Base-by-base conservation (phyloP, 1,284 basidiomycete species). In the Salmacisia buchloeana region DNA sequence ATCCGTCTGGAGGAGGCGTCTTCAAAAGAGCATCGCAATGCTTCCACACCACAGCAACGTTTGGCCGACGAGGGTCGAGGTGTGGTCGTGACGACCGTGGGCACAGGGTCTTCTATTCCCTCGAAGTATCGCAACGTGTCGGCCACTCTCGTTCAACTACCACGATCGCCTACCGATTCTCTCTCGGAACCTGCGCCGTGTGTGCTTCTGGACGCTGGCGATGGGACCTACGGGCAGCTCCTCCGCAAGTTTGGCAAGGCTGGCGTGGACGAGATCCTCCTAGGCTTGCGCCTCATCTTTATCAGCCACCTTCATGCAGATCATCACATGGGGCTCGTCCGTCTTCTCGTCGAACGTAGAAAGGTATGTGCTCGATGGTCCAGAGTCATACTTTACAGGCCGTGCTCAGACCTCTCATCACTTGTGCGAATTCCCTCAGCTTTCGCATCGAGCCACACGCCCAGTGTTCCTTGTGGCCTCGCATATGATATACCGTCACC, bases 301-400 rank as follows among this genome's bases (percentile, higher is more conserved):
- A 83, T 96, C 69, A 92, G 89, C 69, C 94, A 97, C 78, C 85
- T 90, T 73, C 94, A 97, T 75, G 94, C 86, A 0, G 94, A 97
- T 77, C 94, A 97, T 79, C 94, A 97, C 77, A 85, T 89, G 57
- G 94, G 94, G 1, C 79, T 94, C 31, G 83, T 86, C 0, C 85
- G 87, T 59, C 80, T 97, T 15, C 83, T 97, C 12, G 82, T 85
- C 0, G 87, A 89, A 81, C 85, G 94, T 62, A 84, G 84, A 58
- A 82, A 83, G 81, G 91, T 93, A 64, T 66, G 85, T 38, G 60
- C 10, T n/a, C 31, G 34, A 3, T 34, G 36, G 56, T 38, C 36
- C 61, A 58, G 64, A 29, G 71, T 45, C 58, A 13, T 31, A 38
- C 34, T 33, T 43, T 45, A 67, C 38, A n/a, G 29, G 2, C 61